Conservation (phyloP, 1,284 basidiomycete species). For the Ganoderma lucidum region DNA sequence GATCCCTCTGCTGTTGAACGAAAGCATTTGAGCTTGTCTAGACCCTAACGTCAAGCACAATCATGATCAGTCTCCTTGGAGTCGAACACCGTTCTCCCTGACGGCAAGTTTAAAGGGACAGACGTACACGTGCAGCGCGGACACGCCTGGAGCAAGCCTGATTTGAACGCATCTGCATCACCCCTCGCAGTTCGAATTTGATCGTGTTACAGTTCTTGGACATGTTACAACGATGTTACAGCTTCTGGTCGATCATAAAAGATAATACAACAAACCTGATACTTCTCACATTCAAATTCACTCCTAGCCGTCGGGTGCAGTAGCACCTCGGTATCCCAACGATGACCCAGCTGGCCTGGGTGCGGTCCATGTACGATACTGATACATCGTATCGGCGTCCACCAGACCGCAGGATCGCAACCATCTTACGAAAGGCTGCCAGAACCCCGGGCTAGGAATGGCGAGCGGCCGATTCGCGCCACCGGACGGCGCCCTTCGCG, state of each 20-base stretch:
- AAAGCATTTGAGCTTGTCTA: background rate
- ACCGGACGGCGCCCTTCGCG: background rate
- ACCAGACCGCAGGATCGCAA: background rate
- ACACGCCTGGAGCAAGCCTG: background rate
- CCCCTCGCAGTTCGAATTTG: background rate
- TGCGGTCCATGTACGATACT: background rate
- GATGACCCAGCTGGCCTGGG: background rate
- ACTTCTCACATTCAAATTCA: background rate
- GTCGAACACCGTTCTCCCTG: background rate
- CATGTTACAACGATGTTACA: background rate
- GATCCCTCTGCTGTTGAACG: background rate
- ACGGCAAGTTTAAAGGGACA: background rate
- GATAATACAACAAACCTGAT: background rate
- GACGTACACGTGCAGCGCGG: background rate
- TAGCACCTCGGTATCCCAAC: background rate
- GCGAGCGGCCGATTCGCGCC: background rate
- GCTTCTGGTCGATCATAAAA: background rate
- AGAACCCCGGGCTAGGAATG: background rate
- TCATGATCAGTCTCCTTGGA: conserved; percentile 2
- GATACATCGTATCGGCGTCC: background rate
- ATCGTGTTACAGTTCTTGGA: background rate
- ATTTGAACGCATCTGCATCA: background rate
- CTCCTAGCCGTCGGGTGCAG: background rate
- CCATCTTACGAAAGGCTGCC: background rate
- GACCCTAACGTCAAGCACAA: background rate